Evolutionary conservation across 2,329 filamentous ascomycete genomes (phyloP).

Genomic region (Fusarium sororula): DNA sequence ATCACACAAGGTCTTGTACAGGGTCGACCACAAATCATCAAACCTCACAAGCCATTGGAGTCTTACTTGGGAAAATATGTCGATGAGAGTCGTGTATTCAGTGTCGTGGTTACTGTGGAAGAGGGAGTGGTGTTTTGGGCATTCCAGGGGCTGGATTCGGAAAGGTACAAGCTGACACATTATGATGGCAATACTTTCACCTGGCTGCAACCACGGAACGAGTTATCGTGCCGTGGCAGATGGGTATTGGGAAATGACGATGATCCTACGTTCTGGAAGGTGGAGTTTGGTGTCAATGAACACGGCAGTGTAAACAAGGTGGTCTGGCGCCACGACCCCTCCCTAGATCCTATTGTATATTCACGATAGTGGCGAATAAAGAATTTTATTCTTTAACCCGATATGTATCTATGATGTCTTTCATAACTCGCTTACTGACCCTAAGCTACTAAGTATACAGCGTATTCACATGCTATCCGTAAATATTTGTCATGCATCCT

Average conservation of each 20-base stretch:
- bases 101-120: not conserved
- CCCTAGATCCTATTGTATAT: not conserved
- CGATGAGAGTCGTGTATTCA: not conserved
- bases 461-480: too few species aligned
- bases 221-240: not conserved
- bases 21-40: not conserved
- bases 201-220: not conserved
- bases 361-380: not conserved
- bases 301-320: not conserved
- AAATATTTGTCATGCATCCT: too few species aligned
- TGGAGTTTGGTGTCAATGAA: not conserved
- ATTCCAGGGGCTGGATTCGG: not conserved
- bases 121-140: not conserved
- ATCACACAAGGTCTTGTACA: not conserved
- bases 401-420: too few species aligned
- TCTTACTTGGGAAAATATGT: not conserved
- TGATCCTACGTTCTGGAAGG: not conserved
- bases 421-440: accelerated
- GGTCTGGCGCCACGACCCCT: not conserved
- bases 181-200: not conserved
- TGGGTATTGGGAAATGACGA: not conserved
- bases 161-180: not conserved
- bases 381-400: accelerated
- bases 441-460: not conserved
- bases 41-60: not conserved